phyloP scores from a whole-genome alignment of 805 yeast genomes.

The Lachancea mirantina region DNA sequence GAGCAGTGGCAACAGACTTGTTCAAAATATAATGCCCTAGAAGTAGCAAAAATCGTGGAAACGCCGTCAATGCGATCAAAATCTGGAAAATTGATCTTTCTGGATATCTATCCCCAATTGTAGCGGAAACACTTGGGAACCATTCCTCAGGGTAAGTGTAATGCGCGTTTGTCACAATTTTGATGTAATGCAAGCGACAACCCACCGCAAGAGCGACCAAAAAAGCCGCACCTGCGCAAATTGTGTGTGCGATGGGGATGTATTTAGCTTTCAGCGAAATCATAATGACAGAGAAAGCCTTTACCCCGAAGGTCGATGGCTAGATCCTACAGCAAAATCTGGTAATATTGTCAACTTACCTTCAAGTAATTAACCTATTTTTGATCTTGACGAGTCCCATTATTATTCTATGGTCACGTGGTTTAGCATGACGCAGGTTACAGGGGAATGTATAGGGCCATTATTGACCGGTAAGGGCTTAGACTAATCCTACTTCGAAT shows the following conservation, averaged over 20 bases:
- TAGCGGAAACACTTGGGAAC: slow-evolving; percentile 96
- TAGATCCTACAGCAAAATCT: too few relatives aligned
- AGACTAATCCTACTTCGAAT: too few relatives aligned
- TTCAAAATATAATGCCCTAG: slow-evolving; percentile 38
- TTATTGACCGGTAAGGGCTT: too few relatives aligned
- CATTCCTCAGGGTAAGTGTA: slow-evolving; percentile 96
- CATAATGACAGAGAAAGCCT: too few relatives aligned
- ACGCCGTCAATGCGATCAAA: slow-evolving; percentile 85
- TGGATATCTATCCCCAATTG: slow-evolving; percentile 95
- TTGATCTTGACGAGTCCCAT: too few relatives aligned
- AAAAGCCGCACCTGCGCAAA: slow-evolving; percentile 69
- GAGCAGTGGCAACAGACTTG: slow-evolving; percentile 13
- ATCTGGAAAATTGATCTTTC: slow-evolving; percentile 90
- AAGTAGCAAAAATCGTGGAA: slow-evolving; percentile 74
- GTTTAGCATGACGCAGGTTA: too few relatives aligned
- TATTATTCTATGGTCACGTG: too few relatives aligned
- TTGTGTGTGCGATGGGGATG: slow-evolving; percentile 65
- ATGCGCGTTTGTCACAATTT: slow-evolving; percentile 80
- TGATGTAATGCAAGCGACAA: slow-evolving; percentile 68
- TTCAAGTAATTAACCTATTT: background rate
- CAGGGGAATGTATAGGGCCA: too few relatives aligned
- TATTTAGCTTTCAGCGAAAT: slow-evolving; percentile 52
- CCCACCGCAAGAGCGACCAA: slow-evolving; percentile 70
- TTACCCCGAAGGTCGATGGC: too few relatives aligned
- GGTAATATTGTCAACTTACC: slow-evolving; percentile 1